These are phyloP conservation scores for Metschnikowia hibisci DNA, from an alignment of 805 yeast species.

Conservation along the genomic window DNA sequence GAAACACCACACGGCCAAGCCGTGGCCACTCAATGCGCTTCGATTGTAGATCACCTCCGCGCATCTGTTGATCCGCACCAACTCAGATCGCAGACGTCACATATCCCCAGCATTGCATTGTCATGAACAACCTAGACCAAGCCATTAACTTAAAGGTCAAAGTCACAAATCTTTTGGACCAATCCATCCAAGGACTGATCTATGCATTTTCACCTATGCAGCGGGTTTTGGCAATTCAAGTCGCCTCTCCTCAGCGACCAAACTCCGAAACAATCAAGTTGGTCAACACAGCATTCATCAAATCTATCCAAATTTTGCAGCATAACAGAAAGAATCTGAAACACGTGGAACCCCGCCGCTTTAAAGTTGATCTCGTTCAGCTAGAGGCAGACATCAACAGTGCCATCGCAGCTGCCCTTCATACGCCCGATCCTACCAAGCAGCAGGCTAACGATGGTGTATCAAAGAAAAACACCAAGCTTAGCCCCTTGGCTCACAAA, in stretches of 20 bases:
- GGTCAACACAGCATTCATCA: conserved; percentile 56
- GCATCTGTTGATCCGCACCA: not conserved
- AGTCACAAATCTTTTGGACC: conserved; percentile 57
- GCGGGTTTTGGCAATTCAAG: conserved; percentile 37
- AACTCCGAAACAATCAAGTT: conserved; percentile 40
- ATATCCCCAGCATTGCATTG: not conserved
- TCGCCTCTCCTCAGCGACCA: conserved; percentile 2
- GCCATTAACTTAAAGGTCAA: conserved; percentile 41
- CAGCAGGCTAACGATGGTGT: not conserved
- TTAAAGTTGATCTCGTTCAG: conserved; percentile 8
- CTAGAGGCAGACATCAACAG: conserved; percentile 10
- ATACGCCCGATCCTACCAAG: not conserved
- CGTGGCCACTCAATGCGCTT: not conserved
- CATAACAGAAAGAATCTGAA: conserved; percentile 30
- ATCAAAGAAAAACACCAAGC: conserved; percentile 6
- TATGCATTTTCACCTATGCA: conserved; percentile 55
- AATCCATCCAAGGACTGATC: conserved; percentile 55
- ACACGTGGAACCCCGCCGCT: conserved; percentile 17
- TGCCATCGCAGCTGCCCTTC: conserved; percentile 1
- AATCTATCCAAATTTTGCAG: conserved; percentile 42
- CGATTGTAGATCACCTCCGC: not conserved
- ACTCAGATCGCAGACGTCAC: not conserved
- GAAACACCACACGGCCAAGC: not conserved
- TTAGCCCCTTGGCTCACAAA: conserved; percentile 13
- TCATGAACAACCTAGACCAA: conserved; percentile 17